These are phyloP conservation scores for Dryas drummondii DNA, from an alignment of 306 rosid genomes.

Conservation along the genomic window DNA sequence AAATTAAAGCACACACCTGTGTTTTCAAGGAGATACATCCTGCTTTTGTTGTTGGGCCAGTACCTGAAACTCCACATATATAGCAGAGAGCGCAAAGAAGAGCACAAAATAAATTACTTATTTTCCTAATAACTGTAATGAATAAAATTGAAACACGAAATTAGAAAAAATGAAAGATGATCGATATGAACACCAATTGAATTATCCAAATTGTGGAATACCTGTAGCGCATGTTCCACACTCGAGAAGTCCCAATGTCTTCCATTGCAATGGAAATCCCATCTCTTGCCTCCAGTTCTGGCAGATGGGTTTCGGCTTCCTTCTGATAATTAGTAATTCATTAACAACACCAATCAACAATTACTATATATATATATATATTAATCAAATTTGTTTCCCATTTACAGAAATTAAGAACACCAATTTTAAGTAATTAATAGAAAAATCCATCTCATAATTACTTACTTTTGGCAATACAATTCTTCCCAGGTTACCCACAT, in stretches of 20 bases:
- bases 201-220: conserved; percentile 21
- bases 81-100: neutral
- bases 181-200: neutral
- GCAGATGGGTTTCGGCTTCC: conserved; percentile 96
- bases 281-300: conserved; percentile 89
- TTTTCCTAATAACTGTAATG: neutral
- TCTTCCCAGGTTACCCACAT: conserved; percentile 91
- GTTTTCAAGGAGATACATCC: conserved; percentile 98
- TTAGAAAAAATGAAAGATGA: neutral
- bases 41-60: conserved; percentile 99
- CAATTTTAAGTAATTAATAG: neutral
- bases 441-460: neutral
- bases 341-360: neutral
- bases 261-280: conserved; percentile 93
- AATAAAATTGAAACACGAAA: neutral
- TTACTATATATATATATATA: neutral
- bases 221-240: conserved; percentile 99
- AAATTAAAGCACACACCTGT: conserved; percentile 54
- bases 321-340: conserved; percentile 41
- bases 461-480: conserved; percentile 87
- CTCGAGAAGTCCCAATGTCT: conserved; percentile 87
- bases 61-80: conserved; percentile 72
- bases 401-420: neutral
- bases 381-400: neutral
- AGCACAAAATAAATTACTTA: conserved; percentile 19